Evolutionary conservation across 169 alveolate species (phyloP).

Genomic region (Ichthyophthirius multifiliis): DNA sequence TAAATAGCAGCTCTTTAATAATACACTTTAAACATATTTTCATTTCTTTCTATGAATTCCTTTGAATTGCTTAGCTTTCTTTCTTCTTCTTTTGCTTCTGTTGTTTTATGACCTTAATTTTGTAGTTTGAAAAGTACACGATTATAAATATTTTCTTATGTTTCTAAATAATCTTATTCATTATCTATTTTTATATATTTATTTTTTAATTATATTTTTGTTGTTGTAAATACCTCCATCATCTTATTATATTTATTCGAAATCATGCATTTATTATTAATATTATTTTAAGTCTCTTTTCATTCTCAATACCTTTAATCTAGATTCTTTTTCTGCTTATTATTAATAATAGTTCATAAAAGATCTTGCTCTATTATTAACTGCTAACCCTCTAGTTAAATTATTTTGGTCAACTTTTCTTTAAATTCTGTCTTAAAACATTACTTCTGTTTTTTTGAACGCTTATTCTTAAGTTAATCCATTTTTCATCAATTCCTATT

Average conservation of each 20-base stretch:
- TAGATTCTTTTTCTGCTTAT: slow-evolving; percentile 14
- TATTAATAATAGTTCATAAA: not conserved
- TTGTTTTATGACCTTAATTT: not conserved
- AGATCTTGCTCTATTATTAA: slow-evolving; percentile 7
- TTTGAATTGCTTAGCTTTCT: not conserved
- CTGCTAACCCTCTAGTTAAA: slow-evolving; percentile 7
- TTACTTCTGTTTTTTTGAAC: slow-evolving; percentile 2
- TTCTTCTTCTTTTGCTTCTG: not conserved
- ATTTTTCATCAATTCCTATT: slow-evolving; percentile 5
- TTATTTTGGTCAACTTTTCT: not conserved
- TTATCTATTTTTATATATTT: not conserved
- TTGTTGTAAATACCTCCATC: not conserved
- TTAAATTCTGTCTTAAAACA: slow-evolving; percentile 12
- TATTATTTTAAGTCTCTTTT: slow-evolving; percentile 1
- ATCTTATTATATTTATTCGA: not conserved
- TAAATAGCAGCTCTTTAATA: slow-evolving; percentile 18
- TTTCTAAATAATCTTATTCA: not conserved
- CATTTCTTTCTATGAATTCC: slow-evolving; percentile 1
- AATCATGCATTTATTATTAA: not conserved
- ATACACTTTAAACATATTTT: slow-evolving; percentile 4
- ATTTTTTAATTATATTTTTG: not conserved
- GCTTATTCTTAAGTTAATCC: not conserved
- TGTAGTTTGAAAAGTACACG: not conserved
- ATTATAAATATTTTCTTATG: not conserved
- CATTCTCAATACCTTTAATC: slow-evolving; percentile 12